Evolutionary conservation across 1,139 yeast genomes (phyloP), one percentile per base, ranked within the genome.

Genomic region (Fermentozyma sake): DNA sequence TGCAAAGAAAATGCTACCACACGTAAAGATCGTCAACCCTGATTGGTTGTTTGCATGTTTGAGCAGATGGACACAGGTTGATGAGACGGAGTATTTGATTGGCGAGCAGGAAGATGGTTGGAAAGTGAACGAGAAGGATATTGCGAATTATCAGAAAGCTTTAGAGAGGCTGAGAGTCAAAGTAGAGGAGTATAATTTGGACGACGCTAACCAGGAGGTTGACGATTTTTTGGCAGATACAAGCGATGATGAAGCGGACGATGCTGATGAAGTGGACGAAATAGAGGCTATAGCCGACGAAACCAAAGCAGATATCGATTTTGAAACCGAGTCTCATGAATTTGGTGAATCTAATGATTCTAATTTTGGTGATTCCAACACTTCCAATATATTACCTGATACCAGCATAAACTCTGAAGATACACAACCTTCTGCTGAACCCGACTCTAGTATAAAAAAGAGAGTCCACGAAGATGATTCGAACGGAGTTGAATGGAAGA

Each of bases 41-140:
- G 93, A 83, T 47, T 91, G 98, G 98, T 57, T 91, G 4, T 87
- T 87, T 58, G 79, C 83, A 14, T 84, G 96, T 50, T 66, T 91
- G 39, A 78, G 87, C 10, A 58, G 68, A 12, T 91, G 98, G 97
- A 61, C 64, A 28, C 72, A 71, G 29, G 79, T 78, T 0, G 76
- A 79, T 16, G 95, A 83, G 43, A 61, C 52, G 3, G 75, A 72
- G 6, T 87, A 68, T 49, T 54, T 68, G 27, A 59, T 87, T n/a
- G 55, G 61, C 7, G 65, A 73, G 8, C 58, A 61, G 2, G 61
- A 55, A 10, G 48, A 47, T 9, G 58, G 68, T 21, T 66, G 72
- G 72, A 41, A 39, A 14, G 61, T 74, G 7, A 56, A 64, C 16
- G 61, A 60, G 5, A 45, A 44, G 18, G 78, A 72, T 34, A 56